Evolutionary conservation across 176 grass and related monocot genomes (phyloP).

Genomic region (Oryza officinalis): DNA sequence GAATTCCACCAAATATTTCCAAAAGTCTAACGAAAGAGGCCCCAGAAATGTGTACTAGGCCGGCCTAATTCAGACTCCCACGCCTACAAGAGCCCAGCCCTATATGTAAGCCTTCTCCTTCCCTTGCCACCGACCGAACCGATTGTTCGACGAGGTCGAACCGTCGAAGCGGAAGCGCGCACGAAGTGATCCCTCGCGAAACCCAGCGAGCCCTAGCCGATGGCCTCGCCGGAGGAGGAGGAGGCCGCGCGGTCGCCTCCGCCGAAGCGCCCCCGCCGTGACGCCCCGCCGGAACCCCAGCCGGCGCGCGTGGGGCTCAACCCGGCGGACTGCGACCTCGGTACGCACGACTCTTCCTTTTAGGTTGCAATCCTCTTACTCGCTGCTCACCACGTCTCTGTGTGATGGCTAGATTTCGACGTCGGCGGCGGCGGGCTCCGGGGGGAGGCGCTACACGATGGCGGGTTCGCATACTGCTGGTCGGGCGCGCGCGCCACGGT

Average conservation of each 20-base stretch:
- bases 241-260: neutral
- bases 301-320: constrained; percentile 47
- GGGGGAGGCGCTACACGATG: constrained; percentile 50
- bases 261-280: constrained; percentile 16
- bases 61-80: too few species aligned
- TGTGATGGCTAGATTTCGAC: constrained; percentile 51
- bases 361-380: neutral
- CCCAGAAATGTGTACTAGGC: too few species aligned
- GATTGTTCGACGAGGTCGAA: neutral
- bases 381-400: neutral
- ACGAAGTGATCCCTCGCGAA: neutral
- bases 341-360: neutral
- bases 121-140: neutral
- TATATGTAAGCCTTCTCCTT: neutral
- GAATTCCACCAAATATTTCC: neutral
- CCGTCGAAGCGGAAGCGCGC: neutral
- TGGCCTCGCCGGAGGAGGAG: constrained; percentile 32
- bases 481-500: constrained; percentile 63
- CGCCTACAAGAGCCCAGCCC: neutral
- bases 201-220: constrained; percentile 20
- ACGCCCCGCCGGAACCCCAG: neutral
- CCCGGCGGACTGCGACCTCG: constrained; percentile 65
- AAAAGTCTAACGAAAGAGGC: neutral
- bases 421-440: constrained; percentile 40
- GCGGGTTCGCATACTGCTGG: constrained; percentile 75